Conservation (phyloP, 2,329 filamentous ascomycete species). For the Ascochyta koolunga region DNA sequence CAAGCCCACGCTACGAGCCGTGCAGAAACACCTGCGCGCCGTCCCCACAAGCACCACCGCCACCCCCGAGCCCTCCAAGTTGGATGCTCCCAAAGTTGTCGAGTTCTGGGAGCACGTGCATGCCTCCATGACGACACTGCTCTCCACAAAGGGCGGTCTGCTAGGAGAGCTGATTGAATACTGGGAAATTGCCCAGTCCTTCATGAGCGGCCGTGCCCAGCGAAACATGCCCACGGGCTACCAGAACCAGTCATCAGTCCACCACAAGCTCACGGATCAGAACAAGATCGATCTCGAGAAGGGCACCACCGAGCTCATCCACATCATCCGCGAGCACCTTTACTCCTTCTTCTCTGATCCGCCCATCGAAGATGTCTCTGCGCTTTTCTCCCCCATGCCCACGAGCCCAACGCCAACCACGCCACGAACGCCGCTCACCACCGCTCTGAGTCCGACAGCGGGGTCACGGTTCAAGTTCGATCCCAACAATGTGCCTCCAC, state of each 20-base stretch:
- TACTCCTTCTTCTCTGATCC: slow-evolving; percentile 83
- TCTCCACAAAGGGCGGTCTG: slow-evolving; percentile 77
- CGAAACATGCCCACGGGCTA: slow-evolving; percentile 78
- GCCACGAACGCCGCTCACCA: slow-evolving; percentile 62
- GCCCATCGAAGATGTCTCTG: slow-evolving; percentile 87
- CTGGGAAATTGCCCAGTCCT: slow-evolving; percentile 89
- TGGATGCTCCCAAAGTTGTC: slow-evolving; percentile 81
- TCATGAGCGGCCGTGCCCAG: slow-evolving; percentile 86
- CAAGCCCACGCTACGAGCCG: slow-evolving; percentile 70
- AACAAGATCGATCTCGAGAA: slow-evolving; percentile 75
- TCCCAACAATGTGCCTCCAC: slow-evolving; percentile 75
- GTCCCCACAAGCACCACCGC: slow-evolving; percentile 69
- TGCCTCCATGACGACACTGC: slow-evolving; percentile 72
- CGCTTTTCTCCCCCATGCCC: slow-evolving; percentile 81
- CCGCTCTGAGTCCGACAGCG: slow-evolving; percentile 63
- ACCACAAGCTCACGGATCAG: slow-evolving; percentile 78
- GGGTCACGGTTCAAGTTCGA: slow-evolving; percentile 84
- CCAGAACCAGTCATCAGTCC: slow-evolving; percentile 78
- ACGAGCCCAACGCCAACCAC: slow-evolving; percentile 66
- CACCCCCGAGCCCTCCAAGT: slow-evolving; percentile 60
- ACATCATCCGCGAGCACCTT: slow-evolving; percentile 79
- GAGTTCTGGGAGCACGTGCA: slow-evolving; percentile 93
- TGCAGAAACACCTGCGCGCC: slow-evolving; percentile 77
- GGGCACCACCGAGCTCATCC: slow-evolving; percentile 81
- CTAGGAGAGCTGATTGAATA: slow-evolving; percentile 91